These are phyloP conservation scores for Penium margaritaceum DNA, from an alignment of 139 green algal species.

Conservation along the genomic window DNA sequence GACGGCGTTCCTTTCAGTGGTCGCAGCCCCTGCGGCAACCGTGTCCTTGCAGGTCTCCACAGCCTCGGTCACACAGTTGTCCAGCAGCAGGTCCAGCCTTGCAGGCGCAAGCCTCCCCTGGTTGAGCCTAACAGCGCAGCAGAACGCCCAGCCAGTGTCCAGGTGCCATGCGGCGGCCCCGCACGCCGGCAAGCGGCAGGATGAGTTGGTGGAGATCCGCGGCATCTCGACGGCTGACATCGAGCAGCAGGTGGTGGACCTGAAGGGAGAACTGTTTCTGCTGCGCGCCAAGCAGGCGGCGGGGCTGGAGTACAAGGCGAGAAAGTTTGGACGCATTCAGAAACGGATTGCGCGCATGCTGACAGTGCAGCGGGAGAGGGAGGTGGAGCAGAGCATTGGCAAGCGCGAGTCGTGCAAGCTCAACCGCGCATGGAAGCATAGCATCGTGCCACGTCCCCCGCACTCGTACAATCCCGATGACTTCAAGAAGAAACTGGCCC, in stretches of 20 bases:
- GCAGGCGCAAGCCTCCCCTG: too few relatives aligned
- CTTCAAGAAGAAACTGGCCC: too few relatives aligned
- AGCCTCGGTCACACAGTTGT: too few relatives aligned
- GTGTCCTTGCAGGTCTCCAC: too few relatives aligned
- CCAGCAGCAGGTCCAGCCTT: too few relatives aligned
- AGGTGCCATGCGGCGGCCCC: too few relatives aligned
- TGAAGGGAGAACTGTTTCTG: slow-evolving; percentile 32
- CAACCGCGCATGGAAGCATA: slow-evolving; percentile 12
- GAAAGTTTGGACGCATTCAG: not conserved
- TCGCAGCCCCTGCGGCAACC: too few relatives aligned
- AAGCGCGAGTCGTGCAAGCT: slow-evolving; percentile 31
- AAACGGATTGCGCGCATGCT: slow-evolving; percentile 37
- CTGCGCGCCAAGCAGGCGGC: too few relatives aligned
- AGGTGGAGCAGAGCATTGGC: slow-evolving; percentile 24
- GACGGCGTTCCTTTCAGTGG: too few relatives aligned
- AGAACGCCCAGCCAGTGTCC: too few relatives aligned
- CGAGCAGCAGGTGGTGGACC: slow-evolving; percentile 9
- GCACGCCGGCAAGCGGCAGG: not conserved
- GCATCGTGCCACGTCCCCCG: slow-evolving; percentile 18
- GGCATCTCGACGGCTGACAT: slow-evolving; percentile 4
- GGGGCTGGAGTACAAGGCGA: slow-evolving; percentile 21
- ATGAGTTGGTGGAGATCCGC: slow-evolving; percentile 21
- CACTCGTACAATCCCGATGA: too few relatives aligned
- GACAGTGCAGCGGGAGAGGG: slow-evolving; percentile 36
- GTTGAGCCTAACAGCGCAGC: too few relatives aligned